Evolutionary conservation across 345 rosid genomes (phyloP).

Genomic region (Dipteronia sinensis): DNA sequence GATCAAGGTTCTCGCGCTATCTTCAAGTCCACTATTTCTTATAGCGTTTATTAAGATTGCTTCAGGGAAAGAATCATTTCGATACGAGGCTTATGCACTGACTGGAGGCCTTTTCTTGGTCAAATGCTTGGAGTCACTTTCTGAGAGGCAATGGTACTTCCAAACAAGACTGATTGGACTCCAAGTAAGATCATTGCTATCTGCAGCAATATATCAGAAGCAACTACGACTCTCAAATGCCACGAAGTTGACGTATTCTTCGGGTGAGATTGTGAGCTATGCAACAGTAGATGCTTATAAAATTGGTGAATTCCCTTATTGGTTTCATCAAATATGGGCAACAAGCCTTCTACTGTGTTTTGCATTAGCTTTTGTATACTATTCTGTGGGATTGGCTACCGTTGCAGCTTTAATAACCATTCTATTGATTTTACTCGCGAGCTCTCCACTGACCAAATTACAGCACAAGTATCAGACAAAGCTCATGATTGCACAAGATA

Average conservation of each 20-base stretch:
- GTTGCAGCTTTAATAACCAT: slow-evolving; percentile 35
- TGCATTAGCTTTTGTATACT: slow-evolving; percentile 43
- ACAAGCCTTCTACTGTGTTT: slow-evolving; percentile 42
- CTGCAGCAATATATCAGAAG: slow-evolving; percentile 52
- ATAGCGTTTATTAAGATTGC: slow-evolving; percentile 45
- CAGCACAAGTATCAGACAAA: slow-evolving; percentile 40
- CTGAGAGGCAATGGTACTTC: slow-evolving; percentile 57
- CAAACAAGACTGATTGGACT: slow-evolving; percentile 42
- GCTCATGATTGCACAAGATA: slow-evolving; percentile 44
- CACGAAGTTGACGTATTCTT: slow-evolving; percentile 34
- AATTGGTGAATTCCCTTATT: slow-evolving; percentile 50
- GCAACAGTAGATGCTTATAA: slow-evolving; percentile 46
- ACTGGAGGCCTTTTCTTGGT: slow-evolving; percentile 33
- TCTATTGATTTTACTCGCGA: slow-evolving; percentile 28
- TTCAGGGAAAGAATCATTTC: slow-evolving; percentile 32
- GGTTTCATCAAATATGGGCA: slow-evolving; percentile 57
- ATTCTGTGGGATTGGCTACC: slow-evolving; percentile 49
- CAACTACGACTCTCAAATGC: slow-evolving; percentile 44
- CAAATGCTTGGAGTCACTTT: slow-evolving; percentile 52
- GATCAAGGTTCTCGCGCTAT: slow-evolving; percentile 38
- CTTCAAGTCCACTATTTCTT: slow-evolving; percentile 51
- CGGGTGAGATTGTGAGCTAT: slow-evolving; percentile 47
- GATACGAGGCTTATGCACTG: slow-evolving; percentile 40
- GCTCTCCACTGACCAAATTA: slow-evolving; percentile 40
- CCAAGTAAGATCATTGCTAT: slow-evolving; percentile 44